Evolutionary conservation across 192 early-diverging fungal genomes (phyloP), one percentile per base, ranked within the genome.

Genomic region (Obelidium mucronatum): DNA sequence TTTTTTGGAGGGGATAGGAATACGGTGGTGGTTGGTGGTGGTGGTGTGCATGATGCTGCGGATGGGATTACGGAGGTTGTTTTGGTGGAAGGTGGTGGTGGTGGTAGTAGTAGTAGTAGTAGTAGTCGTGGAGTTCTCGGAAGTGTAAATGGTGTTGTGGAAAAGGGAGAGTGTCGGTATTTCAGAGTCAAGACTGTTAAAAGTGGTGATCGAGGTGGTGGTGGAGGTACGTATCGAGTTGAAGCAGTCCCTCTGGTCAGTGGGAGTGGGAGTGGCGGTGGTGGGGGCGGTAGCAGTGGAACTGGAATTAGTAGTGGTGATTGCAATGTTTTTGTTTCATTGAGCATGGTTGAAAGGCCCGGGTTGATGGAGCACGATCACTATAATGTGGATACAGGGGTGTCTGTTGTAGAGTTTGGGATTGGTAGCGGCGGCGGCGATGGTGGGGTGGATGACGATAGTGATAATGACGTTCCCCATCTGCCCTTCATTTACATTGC

Each of bases 291-390:
- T 15, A 48, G 44, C 19, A 48, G 44, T 48, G 19, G 44, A 15
- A 19, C 8, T 48, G 44, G 44, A 15, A n/a, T n/a, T n/a, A n/a
- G n/a, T n/a, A n/a, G n/a, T n/a, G 76, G 80, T 28, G 79, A 82
- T 42, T 73, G 65, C 8, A 77, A 80, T 63, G n/a, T 83, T 6
- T 83, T 83, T 77, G 67, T 85, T 0, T 83, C 82, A 1, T 36
- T 39, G 2, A 35, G 28, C 11, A 33, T 28, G 24, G 15, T 55
- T 2, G 84, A 85, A 40, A 28, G 28, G 3, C 84, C 84, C n/a
- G 61, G 60, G 24, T 26, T 79, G 51, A 13, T 39, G 28, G 81
- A 85, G 37, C 81, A 85, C 59, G 44, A 60, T 19, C 66, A 65
- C 30, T 83, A 67, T 59, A 56, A 77, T 40, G 74, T 85, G 6